Evolutionary conservation across 495 filamentous ascomycete genomes (phyloP).

Genomic region (Lineolata rhizophorae): DNA sequence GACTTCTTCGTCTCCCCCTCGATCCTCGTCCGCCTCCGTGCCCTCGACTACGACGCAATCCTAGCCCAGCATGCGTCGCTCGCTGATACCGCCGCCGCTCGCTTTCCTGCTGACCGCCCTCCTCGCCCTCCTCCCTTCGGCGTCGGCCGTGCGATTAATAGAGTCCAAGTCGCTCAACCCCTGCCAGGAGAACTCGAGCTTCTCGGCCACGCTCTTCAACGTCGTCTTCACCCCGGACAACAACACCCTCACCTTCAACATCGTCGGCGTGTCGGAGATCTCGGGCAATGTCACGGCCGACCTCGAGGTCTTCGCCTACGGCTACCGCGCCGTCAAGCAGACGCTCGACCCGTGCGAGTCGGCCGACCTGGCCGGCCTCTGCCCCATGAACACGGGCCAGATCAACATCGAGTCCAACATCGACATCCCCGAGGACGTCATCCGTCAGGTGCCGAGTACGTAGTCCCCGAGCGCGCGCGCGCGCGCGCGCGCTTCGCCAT

Average conservation of each 20-base stretch:
- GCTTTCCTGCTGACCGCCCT: constrained; percentile 9
- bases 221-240: constrained; percentile 62
- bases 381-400: constrained; percentile 78
- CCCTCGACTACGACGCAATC: too few species aligned
- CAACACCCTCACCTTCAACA: constrained; percentile 44
- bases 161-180: constrained; percentile 20
- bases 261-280: constrained; percentile 69
- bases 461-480: neutral
- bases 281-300: constrained; percentile 67
- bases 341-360: constrained; percentile 56
- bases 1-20: too few species aligned
- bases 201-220: constrained; percentile 73
- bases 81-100: constrained; percentile 6
- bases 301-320: constrained; percentile 59
- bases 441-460: constrained; percentile 45
- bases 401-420: constrained; percentile 53
- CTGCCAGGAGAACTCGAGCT: constrained; percentile 36
- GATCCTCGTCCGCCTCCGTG: too few species aligned
- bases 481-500: neutral
- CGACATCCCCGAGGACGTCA: constrained; percentile 29
- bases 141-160: constrained; percentile 16
- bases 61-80: constrained; percentile 12
- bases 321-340: constrained; percentile 40
- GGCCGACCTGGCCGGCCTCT: constrained; percentile 47
- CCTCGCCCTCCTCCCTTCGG: constrained; percentile 7